These are phyloP conservation scores for Hemisphaericaspora subhashii DNA, from an alignment of 1,139 yeast genomes.

Conservation along the genomic window DNA sequence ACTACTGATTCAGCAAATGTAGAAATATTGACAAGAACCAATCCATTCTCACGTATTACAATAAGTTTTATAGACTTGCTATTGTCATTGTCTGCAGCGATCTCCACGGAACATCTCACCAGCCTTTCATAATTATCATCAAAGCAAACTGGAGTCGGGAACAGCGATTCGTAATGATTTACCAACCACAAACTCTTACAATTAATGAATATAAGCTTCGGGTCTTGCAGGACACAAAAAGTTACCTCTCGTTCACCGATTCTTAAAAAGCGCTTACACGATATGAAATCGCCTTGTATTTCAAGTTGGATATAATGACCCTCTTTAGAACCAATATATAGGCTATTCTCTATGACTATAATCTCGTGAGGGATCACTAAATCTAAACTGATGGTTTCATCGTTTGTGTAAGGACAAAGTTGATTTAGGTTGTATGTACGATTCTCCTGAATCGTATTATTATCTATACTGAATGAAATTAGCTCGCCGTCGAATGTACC, in stretches of 20 bases:
- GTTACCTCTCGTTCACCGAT: conserved; percentile 26
- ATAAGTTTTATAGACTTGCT: conserved; percentile 23
- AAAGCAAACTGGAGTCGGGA: conserved; percentile 44
- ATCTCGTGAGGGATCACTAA: conserved; percentile 23
- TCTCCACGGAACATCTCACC: conserved; percentile 17
- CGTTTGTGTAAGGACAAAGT: conserved; percentile 9
- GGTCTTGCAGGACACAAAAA: conserved; percentile 18
- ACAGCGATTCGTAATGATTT: conserved; percentile 28
- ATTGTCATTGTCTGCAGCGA: conserved; percentile 1
- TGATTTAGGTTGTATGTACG: conserved; percentile 6
- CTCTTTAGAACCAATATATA: conserved; percentile 32
- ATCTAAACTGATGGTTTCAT: conserved; percentile 5
- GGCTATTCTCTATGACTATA: conserved; percentile 5
- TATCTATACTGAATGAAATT: background rate
- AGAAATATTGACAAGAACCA: conserved; percentile 35
- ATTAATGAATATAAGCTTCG: conserved; percentile 24
- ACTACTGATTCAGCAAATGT: conserved; percentile 28
- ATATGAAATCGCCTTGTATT: conserved; percentile 12
- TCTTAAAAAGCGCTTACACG: conserved; percentile 18
- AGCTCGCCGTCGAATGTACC: conserved; percentile 25
- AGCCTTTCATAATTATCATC: conserved; percentile 34
- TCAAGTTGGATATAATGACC: conserved; percentile 25
- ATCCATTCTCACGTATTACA: conserved; percentile 51
- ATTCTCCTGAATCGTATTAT: background rate
- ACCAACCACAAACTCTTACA: conserved; percentile 47